Evolutionary conservation across 164 flowering plant species (phyloP), one percentile per base, ranked within the genome.

Genomic region (Aristolochia californica): DNA sequence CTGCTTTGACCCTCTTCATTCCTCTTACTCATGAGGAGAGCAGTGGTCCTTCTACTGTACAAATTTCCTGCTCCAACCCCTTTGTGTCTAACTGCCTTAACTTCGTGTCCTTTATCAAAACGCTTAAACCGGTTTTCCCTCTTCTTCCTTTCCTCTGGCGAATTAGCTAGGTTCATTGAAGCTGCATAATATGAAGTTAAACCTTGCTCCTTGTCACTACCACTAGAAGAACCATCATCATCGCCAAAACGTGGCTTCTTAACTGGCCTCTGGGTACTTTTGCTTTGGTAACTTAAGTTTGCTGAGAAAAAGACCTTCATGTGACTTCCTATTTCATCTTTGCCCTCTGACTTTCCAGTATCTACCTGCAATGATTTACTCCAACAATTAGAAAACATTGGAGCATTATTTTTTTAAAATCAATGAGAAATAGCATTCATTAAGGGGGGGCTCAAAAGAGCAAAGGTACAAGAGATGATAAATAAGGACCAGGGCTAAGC

Each of bases 81-180:
- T 77, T 78, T 89, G 15, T 73, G 70, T 64, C 72, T 77, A 28
- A 62, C 62, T 60, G 70, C 66, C 69, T 69, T 78, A n/a, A 44
- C 65, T 61, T 76, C 80, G 51, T 69, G 87, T 23, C 69, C 84
- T 60, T 63, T 83, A 13, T 89, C 96, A 77, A 93, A 93, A 56
- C 99, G 96, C 66, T 79, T 89, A 14, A 78, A 89, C 21, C 99
- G 89, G 68, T 58, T 83, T 72, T 93, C 97, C 54, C 97, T 90
- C 48, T 73, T 87, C 74, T 76, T 84, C 66, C 74, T 85, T 71
- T 93, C 99, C 63, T 89, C 99, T 8, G 97, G 91, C 49, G 90
- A 53, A 77, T 84, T 72, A 34, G 89, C 81, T 30, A 87, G 77
- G 57, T 88, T 71, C 54, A 76, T 64, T 53, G 89, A 85, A 69